Evolutionary conservation across 1,284 basidiomycete genomes (phyloP), one percentile per base, ranked within the genome.

Genomic region (Amylostereum areolatum): DNA sequence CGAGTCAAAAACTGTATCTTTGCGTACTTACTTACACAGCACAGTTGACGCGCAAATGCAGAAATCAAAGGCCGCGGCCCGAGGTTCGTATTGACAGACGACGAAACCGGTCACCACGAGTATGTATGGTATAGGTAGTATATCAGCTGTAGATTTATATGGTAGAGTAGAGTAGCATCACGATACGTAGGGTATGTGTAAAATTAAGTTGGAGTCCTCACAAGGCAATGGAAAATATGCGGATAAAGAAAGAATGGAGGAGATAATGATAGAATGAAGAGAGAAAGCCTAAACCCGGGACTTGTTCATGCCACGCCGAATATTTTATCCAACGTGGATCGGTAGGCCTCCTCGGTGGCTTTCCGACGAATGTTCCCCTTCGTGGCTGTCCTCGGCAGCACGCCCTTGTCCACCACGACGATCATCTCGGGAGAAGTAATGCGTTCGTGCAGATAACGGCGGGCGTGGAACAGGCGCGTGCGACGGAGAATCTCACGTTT

Each of bases 291-390:
- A 43, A n/a, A 45, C 4, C 45, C 36, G 47, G 42, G 42, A 43
- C 47, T 45, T 27, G 27, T 24, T 49, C 49, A 56, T 33, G 52
- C 49, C 41, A 60, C 53, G 24, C 57, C 66, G 56, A 77, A 82
- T 30, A 81, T 68, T 48, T 65, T 58, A 59, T 85, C 80, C n/a
- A 85, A 68, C 42, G 73, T 65, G 25, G 56, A 55, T 59, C 70
- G 71, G 65, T 76, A 82, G 7, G 65, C 55, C 39, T 80, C 78
- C 62, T 85, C 82, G 29, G 83, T 81, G 24, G 80, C 81, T 51
- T 69, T 71, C 51, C 82, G 75, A 43, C 84, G 72, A 55, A 85
- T 79, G 57, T 86, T 85, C 33, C 83, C 83, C 62, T 86, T 86
- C 24, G 82, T 82, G 25, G 72, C 75, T 0, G 83, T 86, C 49